These are phyloP conservation scores for Kwoniella pini DNA, from an alignment of 768 basidiomycete species.

Conservation along the genomic window DNA sequence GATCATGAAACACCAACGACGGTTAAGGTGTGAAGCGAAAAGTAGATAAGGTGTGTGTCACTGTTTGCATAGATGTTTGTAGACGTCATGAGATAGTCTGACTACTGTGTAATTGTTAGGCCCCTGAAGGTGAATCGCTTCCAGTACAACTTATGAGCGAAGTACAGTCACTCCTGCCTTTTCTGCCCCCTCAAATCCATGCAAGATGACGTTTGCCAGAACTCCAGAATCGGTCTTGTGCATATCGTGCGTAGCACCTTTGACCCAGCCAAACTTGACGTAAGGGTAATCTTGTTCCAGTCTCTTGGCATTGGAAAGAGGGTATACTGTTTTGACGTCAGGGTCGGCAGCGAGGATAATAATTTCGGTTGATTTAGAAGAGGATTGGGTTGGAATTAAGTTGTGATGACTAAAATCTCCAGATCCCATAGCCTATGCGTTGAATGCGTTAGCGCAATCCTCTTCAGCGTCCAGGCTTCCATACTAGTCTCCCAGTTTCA, in stretches of 20 bases:
- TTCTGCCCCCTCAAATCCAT: constrained; percentile 9
- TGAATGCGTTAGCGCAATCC: no score
- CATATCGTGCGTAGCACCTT: constrained; percentile 28
- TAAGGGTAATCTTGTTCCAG: constrained; percentile 19
- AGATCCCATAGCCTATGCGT: constrained; percentile 9
- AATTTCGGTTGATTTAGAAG: constrained; percentile 2
- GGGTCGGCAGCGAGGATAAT: constrained; percentile 30
- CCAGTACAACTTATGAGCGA: not conserved
- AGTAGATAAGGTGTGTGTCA: no score
- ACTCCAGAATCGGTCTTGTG: constrained; percentile 27
- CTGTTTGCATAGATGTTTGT: no score
- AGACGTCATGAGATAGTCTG: no score
- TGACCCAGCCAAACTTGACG: constrained; percentile 17
- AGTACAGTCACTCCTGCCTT: constrained; percentile 8
- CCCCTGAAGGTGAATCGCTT: no score
- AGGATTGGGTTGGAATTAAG: constrained; percentile 4
- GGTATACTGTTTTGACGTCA: constrained; percentile 15
- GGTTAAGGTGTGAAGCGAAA: no score
- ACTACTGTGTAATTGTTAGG: no score
- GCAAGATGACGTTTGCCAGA: constrained; percentile 14
- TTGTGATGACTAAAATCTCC: constrained; percentile 16
- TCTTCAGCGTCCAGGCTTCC: no score
- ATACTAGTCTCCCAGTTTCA: no score
- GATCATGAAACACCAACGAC: no score
- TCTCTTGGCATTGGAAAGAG: constrained; percentile 8